A percentile compares a stretch with the other conserved stretches of the same genome.
These are phyloP conservation scores for Pythium phragmitis DNA, from an alignment of 352 stramenopile species.

Conservation along the genomic window DNA sequence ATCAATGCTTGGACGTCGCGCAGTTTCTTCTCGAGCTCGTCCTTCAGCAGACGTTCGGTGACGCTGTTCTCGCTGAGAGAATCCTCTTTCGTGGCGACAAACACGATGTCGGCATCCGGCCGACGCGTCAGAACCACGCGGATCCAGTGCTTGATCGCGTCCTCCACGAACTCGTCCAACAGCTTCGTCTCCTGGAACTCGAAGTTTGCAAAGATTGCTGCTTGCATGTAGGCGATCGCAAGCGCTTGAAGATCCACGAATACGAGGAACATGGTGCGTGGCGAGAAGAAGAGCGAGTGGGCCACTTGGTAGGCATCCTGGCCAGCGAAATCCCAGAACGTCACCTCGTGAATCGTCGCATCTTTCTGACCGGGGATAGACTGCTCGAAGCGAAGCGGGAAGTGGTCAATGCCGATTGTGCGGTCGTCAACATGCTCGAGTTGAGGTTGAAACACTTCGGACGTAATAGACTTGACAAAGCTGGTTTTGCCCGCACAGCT, in stretches of 20 bases:
- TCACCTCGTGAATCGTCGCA: conserved; percentile 1
- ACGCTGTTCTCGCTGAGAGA: background rate
- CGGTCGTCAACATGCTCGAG: conserved; percentile 14
- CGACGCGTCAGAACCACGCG: conserved; percentile 2
- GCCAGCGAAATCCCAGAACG: conserved; percentile 14
- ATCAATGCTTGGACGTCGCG: background rate
- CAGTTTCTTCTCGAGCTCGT: background rate
- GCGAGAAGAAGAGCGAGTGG: conserved; percentile 14
- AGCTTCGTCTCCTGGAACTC: background rate
- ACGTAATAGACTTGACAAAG: conserved; percentile 31
- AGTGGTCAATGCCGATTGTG: background rate
- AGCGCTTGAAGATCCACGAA: conserved; percentile 9
- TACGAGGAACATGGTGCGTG: conserved; percentile 8
- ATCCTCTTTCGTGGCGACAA: conserved; percentile 12
- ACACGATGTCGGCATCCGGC: conserved; percentile 9
- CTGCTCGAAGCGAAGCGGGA: conserved; percentile 8
- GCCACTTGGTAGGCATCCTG: conserved; percentile 5
- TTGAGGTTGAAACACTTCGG: background rate
- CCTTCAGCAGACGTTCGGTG: background rate
- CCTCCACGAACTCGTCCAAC: conserved; percentile 6
- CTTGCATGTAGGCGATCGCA: background rate
- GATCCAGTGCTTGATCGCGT: conserved; percentile 1
- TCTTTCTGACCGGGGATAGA: background rate
- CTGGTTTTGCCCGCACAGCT: background rate
- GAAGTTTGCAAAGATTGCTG: background rate